Base-by-base conservation (phyloP, 345 rosid genomes). In the Punica granatum region DNA sequence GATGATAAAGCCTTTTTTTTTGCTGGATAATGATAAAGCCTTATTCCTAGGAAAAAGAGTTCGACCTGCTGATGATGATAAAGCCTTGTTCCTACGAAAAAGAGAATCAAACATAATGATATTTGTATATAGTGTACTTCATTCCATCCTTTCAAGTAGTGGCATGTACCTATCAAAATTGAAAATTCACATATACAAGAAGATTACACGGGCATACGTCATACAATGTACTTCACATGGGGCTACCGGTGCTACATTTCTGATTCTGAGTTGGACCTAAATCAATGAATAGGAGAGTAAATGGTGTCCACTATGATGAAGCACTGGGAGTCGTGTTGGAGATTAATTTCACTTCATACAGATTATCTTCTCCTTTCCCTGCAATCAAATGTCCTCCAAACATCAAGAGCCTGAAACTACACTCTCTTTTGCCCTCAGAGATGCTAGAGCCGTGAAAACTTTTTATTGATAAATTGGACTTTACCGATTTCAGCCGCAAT, bases 401-500 rank as follows among this genome's bases (percentile, higher is more conserved):
- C 28, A 48, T 11, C 33, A 61, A 30, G 36, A 31, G 4, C 37
- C 21, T 33, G 34, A n/a, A 51, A 51, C 28, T 51, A 21, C 12
- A 14, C 28, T 63, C 31, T 35, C 65, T 31, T 39, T 33, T 41
- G 36, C 14, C 21, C 44, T 51, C n/a, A n/a, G 23, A 23, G 7
- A 2, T 18, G 14, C 31, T 13, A 53, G 21, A n/a, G 31, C 15
- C 31, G 8, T 0, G 13, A 14, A 8, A 53, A 23, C 31, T 53
- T 23, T 28, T 14, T 28, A n/a, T 32, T 10, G 26, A 69, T 37
- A 23, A 2, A 15, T 18, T 18, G 15, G 66, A 73, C 94, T 84
- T n/a, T 69, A 93, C 98, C 86, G 2, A 89, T 76, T 86, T 86
- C 97, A 72, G 96, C 92, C 31, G 86, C 76, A 76, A 93, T 82